phyloP scores from a whole-genome alignment of 495 filamentous ascomycete species.

The Penicillium subrubescens region DNA sequence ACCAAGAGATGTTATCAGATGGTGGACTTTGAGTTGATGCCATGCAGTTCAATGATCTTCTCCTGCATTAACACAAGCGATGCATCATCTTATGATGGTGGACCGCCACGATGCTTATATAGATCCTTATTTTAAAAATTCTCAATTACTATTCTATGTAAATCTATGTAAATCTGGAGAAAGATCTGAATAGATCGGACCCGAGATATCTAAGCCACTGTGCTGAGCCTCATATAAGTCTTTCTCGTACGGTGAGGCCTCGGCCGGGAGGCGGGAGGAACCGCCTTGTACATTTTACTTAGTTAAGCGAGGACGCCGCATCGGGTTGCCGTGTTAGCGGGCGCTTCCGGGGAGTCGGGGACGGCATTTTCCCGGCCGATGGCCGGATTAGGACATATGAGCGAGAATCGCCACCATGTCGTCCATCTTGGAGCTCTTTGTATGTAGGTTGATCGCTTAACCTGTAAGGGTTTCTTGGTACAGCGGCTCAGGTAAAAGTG shows the following conservation, averaged over 20 bases:
- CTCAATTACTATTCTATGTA: not conserved
- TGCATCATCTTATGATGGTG: not conserved
- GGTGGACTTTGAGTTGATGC: slow-evolving; percentile 1
- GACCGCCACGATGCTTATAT: not conserved
- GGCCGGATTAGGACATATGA: not conserved
- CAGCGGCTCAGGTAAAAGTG: not conserved
- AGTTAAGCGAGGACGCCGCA: not conserved
- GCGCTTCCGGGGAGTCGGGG: slow-evolving; percentile 8
- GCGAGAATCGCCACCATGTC: not conserved
- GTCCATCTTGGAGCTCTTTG: not conserved
- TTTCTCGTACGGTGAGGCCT: not conserved
- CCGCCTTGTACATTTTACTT: not conserved
- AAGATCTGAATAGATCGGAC: not conserved
- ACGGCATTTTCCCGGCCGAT: slow-evolving; percentile 7
- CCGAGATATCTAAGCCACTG: not conserved
- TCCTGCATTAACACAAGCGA: not conserved
- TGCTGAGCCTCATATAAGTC: slow-evolving; percentile 10
- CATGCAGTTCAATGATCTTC: slow-evolving; percentile 10
- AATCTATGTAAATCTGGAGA: not conserved
- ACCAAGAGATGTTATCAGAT: slow-evolving; percentile 24
- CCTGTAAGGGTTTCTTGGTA: no score
- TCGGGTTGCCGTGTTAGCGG: slow-evolving; percentile 17
- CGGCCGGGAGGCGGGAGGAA: slow-evolving; percentile 6
- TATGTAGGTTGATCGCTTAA: not conserved
- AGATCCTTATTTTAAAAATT: not conserved